Percentiles rank a stretch among this genome's conserved stretches.
phyloP scores from a whole-genome alignment of 2,329 filamentous ascomycete species.

The Chaetomium strumarium region DNA sequence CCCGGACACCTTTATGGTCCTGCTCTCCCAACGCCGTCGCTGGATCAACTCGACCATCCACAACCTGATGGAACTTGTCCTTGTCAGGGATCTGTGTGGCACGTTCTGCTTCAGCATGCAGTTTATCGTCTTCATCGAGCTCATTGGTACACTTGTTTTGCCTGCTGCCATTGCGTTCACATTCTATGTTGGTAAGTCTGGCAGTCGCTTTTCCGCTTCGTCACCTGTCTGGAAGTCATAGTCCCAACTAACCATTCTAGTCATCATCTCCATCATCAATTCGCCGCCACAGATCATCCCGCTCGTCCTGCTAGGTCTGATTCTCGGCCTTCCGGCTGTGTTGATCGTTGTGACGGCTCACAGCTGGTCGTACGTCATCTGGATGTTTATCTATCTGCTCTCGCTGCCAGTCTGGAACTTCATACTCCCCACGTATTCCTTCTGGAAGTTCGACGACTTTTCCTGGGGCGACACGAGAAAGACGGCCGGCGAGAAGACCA shows the following conservation, averaged over 20 bases:
- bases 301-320: slow-evolving; percentile 78
- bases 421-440: slow-evolving; percentile 85
- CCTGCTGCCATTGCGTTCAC: slow-evolving; percentile 97
- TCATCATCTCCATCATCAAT: slow-evolving; percentile 78
- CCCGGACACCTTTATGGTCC: slow-evolving; percentile 83
- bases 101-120: slow-evolving; percentile 99
- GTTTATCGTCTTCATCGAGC: slow-evolving; percentile 92
- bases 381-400: slow-evolving; percentile 94
- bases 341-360: slow-evolving; percentile 92
- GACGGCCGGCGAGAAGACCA: slow-evolving; percentile 82
- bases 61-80: slow-evolving; percentile 94
- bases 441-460: slow-evolving; percentile 99
- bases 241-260: slow-evolving; percentile 35
- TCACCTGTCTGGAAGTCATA: not conserved
- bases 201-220: no score
- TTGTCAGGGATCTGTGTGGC: slow-evolving; percentile 92
- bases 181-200: slow-evolving; percentile 78
- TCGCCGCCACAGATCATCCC: slow-evolving; percentile 80
- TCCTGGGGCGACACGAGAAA: slow-evolving; percentile 98
- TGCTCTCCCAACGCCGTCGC: slow-evolving; percentile 88
- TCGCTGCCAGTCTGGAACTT: slow-evolving; percentile 98
- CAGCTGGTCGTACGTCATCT: slow-evolving; percentile 82
- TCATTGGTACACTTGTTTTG: slow-evolving; percentile 88
- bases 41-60: slow-evolving; percentile 99
- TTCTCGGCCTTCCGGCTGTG: slow-evolving; percentile 86